Percentiles rank a stretch among this genome's conserved stretches.
Evolutionary conservation across 1,284 basidiomycete species (phyloP).

Genomic region (Leccinum pallidistipes): DNA sequence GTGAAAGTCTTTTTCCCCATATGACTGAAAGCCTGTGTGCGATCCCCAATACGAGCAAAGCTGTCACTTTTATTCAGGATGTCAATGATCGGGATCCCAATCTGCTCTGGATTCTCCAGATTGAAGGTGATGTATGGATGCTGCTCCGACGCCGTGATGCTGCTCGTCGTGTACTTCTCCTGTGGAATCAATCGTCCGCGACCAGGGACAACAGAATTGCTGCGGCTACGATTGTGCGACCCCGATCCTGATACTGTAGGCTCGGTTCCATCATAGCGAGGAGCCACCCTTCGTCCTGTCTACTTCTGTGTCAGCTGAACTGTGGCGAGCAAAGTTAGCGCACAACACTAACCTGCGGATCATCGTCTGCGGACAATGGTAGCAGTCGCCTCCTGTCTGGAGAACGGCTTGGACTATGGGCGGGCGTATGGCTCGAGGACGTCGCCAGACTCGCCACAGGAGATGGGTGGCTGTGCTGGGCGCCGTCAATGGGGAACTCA

Average conservation of each 20-base stretch:
- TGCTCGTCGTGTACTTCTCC: constrained; percentile 20
- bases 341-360: constrained; percentile 22
- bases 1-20: constrained; percentile 31
- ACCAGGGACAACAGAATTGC: constrained; percentile 7
- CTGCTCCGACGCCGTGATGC: constrained; percentile 6
- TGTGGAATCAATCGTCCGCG: constrained; percentile 27
- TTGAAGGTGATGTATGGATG: constrained; percentile 19
- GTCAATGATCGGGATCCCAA: constrained; percentile 25
- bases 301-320: constrained; percentile 22
- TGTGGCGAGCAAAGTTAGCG: neutral
- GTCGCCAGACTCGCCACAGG: constrained; percentile 15
- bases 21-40: constrained; percentile 16
- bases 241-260: constrained; percentile 4
- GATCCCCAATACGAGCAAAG: constrained; percentile 16
- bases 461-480: constrained; percentile 20
- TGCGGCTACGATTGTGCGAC: constrained; percentile 7
- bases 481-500: neutral
- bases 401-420: constrained; percentile 18
- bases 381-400: constrained; percentile 23
- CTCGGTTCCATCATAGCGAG: constrained; percentile 14
- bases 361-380: constrained; percentile 13
- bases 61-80: constrained; percentile 16
- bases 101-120: constrained; percentile 19
- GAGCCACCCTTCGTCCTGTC: constrained; percentile 20
- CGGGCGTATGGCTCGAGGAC: constrained; percentile 6